A percentile compares a stretch with the other conserved stretches of the same genome.
Evolutionary conservation across 305 asterid genomes (phyloP).

Genomic region (Fraxinus sp.): DNA sequence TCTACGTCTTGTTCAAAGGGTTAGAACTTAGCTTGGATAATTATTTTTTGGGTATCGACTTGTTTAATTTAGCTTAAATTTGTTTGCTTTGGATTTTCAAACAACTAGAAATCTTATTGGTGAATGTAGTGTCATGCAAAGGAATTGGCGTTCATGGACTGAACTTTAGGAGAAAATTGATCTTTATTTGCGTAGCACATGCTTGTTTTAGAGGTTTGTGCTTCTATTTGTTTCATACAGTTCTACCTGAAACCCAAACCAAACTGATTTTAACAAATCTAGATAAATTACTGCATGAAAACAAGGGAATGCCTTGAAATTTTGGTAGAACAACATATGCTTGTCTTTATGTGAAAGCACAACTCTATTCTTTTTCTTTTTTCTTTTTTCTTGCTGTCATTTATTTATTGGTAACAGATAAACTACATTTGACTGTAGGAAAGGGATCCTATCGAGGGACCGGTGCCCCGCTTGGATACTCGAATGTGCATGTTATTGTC

Average conservation of each 20-base stretch:
- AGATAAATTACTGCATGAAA: not conserved
- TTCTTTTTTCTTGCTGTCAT: not conserved
- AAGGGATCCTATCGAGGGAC: conserved; percentile 98
- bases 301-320: not conserved
- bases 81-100: not conserved
- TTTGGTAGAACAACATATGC: not conserved
- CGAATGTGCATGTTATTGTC: conserved; percentile 88
- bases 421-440: conserved; percentile 47
- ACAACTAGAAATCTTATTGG: not conserved
- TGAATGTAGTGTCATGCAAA: not conserved
- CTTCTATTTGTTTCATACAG: not conserved
- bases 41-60: conserved; percentile 4
- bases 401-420: conserved; percentile 4
- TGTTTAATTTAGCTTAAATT: not conserved
- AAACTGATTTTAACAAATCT: not conserved
- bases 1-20: conserved; percentile 95
- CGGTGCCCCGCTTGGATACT: conserved; percentile 92
- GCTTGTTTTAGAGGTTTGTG: not conserved
- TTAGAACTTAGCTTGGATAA: conserved; percentile 35
- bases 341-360: not conserved
- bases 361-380: not conserved
- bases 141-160: not conserved
- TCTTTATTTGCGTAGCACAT: not conserved
- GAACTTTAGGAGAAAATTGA: not conserved
- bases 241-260: not conserved